Evolutionary conservation across 2,329 filamentous ascomycete species (phyloP), one percentile per base, ranked within the genome.

Genomic region (Cladosporium halotolerans): DNA sequence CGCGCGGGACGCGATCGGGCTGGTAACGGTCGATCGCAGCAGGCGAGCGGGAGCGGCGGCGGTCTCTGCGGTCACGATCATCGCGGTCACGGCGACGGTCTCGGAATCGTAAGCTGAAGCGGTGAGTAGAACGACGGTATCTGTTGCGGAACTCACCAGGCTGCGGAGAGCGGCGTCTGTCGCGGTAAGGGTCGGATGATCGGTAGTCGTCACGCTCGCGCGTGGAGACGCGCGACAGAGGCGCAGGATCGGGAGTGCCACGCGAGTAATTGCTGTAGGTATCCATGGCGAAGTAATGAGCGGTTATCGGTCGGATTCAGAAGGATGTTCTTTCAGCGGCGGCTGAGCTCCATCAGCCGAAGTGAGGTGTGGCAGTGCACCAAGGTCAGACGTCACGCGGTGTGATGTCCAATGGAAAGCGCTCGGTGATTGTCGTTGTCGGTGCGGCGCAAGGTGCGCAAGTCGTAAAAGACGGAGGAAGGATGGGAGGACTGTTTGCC

Each of bases 41-140:
- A 3, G 87, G 88, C 1, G 88, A 92, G 52, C 88, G 83, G 32
- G 86, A 89, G 58, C 85, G 83, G 42, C 85, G 88, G 57, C 85
- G 85, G 46, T 70, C 69, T 50, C 74, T 68, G 46, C 48, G 48
- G 10, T 45, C 44, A 36, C 50, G 50, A 14, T 53, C 50, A n/a
- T 60, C 62, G 42, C 61, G 62, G 54, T 73, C 69, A 56, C 60
- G 59, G 18, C 67, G 63, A 14, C 67, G 65, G 52, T 70, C 66
- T 62, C 23, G 39, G 9, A 11, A 53, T 56, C 16, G 60, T 58
- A 45, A 53, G 43, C 36, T 38, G 19, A 44, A n/a, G 31, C 14
- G 9, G 39, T 38, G 16, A 34, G 18, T 14, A 31, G n/a, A 16
- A 31, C 43, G 13, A 43, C 28, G 9, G 42, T 23, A 14, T 5